Evolutionary conservation across 2,329 filamentous ascomycete genomes (phyloP), one percentile per base, ranked within the genome.

Genomic region (Penicillium paneum): DNA sequence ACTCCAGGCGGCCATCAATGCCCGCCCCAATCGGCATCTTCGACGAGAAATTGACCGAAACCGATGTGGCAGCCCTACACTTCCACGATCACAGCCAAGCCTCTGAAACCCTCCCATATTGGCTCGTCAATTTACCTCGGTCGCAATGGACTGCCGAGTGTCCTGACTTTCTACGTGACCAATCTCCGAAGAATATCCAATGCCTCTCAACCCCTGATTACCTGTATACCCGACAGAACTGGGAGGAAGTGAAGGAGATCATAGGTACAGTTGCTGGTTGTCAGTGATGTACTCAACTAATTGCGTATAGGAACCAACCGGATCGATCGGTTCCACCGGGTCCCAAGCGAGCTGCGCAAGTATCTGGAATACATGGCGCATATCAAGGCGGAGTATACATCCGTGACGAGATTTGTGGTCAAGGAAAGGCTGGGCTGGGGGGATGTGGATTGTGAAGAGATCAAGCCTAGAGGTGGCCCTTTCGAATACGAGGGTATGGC

Each of bases 111-210:
- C 59, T 81, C 24, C 86, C 88, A 0, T 96, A 88, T 77, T 96
- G 91, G 91, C 87, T 93, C 59, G 81, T 88, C 72, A 96, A 96
- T 71, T 76, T 95, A 15, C 84, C 89, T 0, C 73, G 76, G 34
- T 70, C 78, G 26, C 74, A 87, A 59, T 83, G 86, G 69, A 84
- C 86, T 0, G 64, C 73, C 2, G 78, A 85, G 49, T 96, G 91
- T 67, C 92, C 92, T 0, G 79, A 81, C 6, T 94, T 84, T 68
- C 82, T 97, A 35, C 72, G 68, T 47, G 78, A 83, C 60, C 75
- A 87, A 52, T 81, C 78, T 46, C 75, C 78, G 41, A 95, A 94
- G 74, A 89, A 95, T 70, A 77, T 79, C 13, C 68, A 71, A 39
- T 89, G 91, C 65, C 80, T 97, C 59, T 78, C 81, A 56, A 91